phyloP scores from a whole-genome alignment of 495 filamentous ascomycete species.

The Tetracladium setigerum region DNA sequence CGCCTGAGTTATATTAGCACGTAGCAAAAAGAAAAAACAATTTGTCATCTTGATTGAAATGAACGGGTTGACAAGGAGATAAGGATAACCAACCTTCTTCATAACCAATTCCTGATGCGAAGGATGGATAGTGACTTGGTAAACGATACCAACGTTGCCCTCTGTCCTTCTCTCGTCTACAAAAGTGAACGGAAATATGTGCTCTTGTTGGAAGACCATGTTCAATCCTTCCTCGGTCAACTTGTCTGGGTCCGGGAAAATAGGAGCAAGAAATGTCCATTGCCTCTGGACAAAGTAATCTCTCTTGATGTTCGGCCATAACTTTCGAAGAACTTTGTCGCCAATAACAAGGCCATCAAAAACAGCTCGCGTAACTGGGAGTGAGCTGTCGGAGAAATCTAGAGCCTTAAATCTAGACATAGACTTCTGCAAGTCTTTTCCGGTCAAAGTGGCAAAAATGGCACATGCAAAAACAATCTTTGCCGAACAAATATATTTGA shows the following conservation, averaged over 20 bases:
- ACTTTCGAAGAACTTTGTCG: too few relatives aligned
- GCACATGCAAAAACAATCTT: too few relatives aligned
- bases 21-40: too few relatives aligned
- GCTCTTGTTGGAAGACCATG: neutral
- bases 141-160: neutral
- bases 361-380: too few relatives aligned
- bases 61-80: too few relatives aligned
- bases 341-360: too few relatives aligned
- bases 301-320: constrained; percentile 2
- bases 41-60: too few relatives aligned
- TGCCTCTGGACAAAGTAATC: constrained; percentile 4
- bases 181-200: neutral
- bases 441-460: too few relatives aligned
- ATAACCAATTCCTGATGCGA: neutral
- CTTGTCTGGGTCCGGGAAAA: neutral
- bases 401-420: too few relatives aligned
- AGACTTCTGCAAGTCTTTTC: too few relatives aligned
- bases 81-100: neutral
- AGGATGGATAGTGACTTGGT: constrained; percentile 2
- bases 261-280: constrained; percentile 8
- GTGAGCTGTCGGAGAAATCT: too few relatives aligned
- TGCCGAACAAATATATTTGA: too few relatives aligned
- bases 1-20: neutral
- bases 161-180: neutral
- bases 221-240: constrained; percentile 1